Evolutionary conservation across 257 asterid genomes (phyloP).

Genomic region (Primulina eburnea): DNA sequence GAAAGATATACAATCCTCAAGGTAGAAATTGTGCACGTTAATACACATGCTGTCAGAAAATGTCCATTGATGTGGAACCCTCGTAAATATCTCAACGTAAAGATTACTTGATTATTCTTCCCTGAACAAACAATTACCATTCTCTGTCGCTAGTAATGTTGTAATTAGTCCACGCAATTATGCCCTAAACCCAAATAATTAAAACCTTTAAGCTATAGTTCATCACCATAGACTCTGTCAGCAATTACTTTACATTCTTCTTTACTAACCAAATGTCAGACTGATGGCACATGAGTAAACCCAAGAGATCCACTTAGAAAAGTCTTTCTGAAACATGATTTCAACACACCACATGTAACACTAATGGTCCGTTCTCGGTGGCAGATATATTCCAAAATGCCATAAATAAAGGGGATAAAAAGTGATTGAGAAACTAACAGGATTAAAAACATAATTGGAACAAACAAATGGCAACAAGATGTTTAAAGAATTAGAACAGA

Average conservation of each 20-base stretch:
- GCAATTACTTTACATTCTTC: not conserved
- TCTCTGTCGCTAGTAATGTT: not conserved
- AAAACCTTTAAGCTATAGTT: not conserved
- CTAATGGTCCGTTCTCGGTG: too few relatives aligned
- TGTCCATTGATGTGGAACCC: not conserved
- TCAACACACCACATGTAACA: too few relatives aligned
- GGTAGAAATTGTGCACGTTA: not conserved
- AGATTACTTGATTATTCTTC: not conserved
- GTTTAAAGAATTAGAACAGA: not conserved
- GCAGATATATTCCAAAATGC: too few relatives aligned
- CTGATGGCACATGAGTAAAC: not conserved
- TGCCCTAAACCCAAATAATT: not conserved
- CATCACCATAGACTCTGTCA: not conserved
- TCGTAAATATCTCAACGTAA: not conserved
- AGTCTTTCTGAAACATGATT: too few relatives aligned
- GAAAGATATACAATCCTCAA: not conserved
- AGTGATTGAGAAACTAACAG: too few relatives aligned
- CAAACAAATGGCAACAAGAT: slow-evolving; percentile 2
- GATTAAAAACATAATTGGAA: not conserved
- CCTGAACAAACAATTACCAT: not conserved
- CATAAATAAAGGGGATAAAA: too few relatives aligned
- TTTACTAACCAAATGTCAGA: too few relatives aligned
- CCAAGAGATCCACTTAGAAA: not conserved
- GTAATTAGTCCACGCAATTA: not conserved
- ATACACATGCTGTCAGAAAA: not conserved